Base-by-base conservation (phyloP, 2,329 filamentous ascomycete species). In the Spiromastix sp. region DNA sequence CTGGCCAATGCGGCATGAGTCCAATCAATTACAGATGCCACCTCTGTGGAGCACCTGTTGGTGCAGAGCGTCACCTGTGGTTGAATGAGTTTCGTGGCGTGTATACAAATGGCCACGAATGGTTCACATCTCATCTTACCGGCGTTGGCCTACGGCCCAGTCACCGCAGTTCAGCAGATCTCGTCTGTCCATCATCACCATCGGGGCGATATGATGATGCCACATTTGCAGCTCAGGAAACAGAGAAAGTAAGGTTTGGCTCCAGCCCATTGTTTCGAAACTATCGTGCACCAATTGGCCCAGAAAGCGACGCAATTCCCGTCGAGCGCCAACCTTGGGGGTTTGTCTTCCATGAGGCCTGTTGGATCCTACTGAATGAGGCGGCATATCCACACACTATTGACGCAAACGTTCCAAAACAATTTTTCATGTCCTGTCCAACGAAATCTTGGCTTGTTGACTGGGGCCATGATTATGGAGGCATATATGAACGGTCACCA, bases 341-440 rank as follows among this genome's bases (percentile, higher is more conserved):
- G 3, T 5, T 19, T 4, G 4, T 34, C 22, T 34, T 21, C 13
- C 32, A 34, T 20, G 13, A 20, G 8, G 18, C 22, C 11, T 34
- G 32, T 19, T 34, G 24, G 32, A 18, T 7, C 10, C 15, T 34
- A 25, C n/a, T 33, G 11, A n/a, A 33, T 9, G 16, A 13, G 30
- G 30, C 30, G 10, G 18, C 17, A 11, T 11, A 15, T 13, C 30
- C 21, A 13, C 7, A 9, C 11, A 4, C 8, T 19, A 32, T 32
- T 33, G 18, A 20, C n/a, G 10, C 16, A 7, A 8, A 17, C 3
- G 13, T n/a, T 19, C 12, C 20, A 11, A 19, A n/a, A 19, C 5
- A 12, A 4, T 8, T 18, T 10, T 27, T 4, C 12, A 19, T 28
- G 22, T 20, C 32, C 12, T 34, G 9, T 27, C 32, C 21, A 11